Evolutionary conservation across 129 eudicot genomes (phyloP), one percentile per base, ranked within the genome.

Genomic region (Flaveria robusta): DNA sequence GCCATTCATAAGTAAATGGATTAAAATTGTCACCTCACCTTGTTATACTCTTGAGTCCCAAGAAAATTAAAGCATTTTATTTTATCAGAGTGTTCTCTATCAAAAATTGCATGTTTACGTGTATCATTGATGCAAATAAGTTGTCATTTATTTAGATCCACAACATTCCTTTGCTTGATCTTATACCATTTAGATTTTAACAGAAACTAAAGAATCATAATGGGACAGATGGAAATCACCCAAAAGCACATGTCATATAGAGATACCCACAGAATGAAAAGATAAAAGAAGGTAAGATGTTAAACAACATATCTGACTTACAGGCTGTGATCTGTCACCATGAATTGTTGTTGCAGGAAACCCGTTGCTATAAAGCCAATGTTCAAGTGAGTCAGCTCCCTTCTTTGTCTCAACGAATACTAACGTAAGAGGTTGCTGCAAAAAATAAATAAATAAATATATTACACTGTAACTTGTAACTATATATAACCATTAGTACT

Each of bases 331-430:
- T 79, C 93, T 78, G 75, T 88, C 93, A 76, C 93, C 90, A 46
- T 88, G 93, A 65, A 88, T 88, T 9, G 90, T 81, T 75, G 93
- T 86, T 66, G 93, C 93, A 54, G 93, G 93, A 81, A 88, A 88
- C 18, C 90, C 88, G 37, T 86, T 86, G 47, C 75, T 56, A 45
- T 78, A 86, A 19, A 88, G 76, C 93, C 93, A 88, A 62, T 88
- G 71, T 81, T 88, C 93, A 74, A 88, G 85, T 49, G 93, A 79
- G 65, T 86, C 93, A 5, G 93, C 93, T 79, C 93, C 93, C 65
- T 86, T 88, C 80, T 88, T 88, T 7, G 93, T 88, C 76, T 88
- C 93, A 50, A 88, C 93, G 46, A 88, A 88, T 39, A 88, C 93
- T 65, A 88, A 74, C 26, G 93, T 88, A 70, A 88, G 93, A 56